A percentile compares a stretch with the other conserved stretches of the same genome.
Conservation (phyloP, 768 basidiomycete species). For the Collybia mongolica region DNA sequence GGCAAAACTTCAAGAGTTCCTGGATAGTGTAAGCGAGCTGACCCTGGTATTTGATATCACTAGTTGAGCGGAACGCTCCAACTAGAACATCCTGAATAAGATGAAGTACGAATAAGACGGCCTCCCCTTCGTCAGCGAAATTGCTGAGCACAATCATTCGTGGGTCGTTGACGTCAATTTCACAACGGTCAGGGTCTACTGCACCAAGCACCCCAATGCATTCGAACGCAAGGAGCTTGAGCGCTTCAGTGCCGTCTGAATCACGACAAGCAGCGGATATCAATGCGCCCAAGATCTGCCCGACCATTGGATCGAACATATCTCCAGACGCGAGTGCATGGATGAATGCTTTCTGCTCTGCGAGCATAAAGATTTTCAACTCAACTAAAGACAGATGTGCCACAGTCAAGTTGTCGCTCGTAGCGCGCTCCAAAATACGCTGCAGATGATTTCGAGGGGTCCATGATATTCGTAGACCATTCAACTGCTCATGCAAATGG, state of each 20-base stretch:
- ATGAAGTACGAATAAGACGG: slow-evolving; percentile 77
- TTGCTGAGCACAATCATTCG: slow-evolving; percentile 77
- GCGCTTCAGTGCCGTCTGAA: slow-evolving; percentile 65
- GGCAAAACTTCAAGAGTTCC: slow-evolving; percentile 84
- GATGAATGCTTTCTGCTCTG: slow-evolving; percentile 51
- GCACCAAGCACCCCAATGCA: slow-evolving; percentile 93
- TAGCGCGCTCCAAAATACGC: slow-evolving; percentile 69
- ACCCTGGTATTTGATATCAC: slow-evolving; percentile 89
- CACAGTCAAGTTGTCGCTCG: slow-evolving; percentile 80
- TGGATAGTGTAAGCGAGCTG: slow-evolving; percentile 91
- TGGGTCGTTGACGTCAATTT: slow-evolving; percentile 55
- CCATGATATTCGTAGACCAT: slow-evolving; percentile 44
- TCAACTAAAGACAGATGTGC: slow-evolving; percentile 74
- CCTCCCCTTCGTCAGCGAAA: slow-evolving; percentile 77
- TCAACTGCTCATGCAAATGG: slow-evolving; percentile 39
- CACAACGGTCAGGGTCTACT: slow-evolving; percentile 91
- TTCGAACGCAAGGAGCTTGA: slow-evolving; percentile 77
- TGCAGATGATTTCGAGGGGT: slow-evolving; percentile 54
- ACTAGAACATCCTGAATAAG: slow-evolving; percentile 86
- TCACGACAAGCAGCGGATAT: slow-evolving; percentile 75
- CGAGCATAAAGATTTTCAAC: slow-evolving; percentile 62
- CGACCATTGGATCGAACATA: slow-evolving; percentile 76
- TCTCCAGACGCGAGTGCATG: slow-evolving; percentile 76
- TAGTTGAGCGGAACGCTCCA: slow-evolving; percentile 88
- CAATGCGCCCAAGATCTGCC: slow-evolving; percentile 63